Evolutionary conservation across 768 basidiomycete species (phyloP).

Genomic region (Kwoniella dendrophila): DNA sequence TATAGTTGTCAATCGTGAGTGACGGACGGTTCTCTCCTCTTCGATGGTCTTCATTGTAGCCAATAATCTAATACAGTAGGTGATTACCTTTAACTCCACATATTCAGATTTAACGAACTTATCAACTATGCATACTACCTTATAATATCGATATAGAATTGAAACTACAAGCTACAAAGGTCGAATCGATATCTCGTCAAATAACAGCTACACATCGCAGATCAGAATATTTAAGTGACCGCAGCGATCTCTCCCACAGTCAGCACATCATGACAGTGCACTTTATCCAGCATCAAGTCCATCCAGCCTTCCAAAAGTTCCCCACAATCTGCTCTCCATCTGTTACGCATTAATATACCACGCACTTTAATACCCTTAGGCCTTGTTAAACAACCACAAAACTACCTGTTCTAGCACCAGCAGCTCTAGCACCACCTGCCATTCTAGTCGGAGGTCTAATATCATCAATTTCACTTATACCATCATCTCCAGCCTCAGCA

Average conservation of each 20-base stretch:
- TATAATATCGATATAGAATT: no score
- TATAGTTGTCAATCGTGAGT: no score
- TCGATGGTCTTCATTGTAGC: not conserved
- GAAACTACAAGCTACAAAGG: no score
- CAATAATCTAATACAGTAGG: not conserved
- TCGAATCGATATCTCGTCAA: no score
- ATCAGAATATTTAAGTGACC: no score
- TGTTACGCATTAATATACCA: not conserved
- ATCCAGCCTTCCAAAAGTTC: not conserved
- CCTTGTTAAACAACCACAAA: constrained; percentile 16
- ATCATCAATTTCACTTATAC: constrained; percentile 1
- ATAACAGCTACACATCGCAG: no score
- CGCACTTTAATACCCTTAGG: not conserved
- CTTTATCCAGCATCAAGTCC: no score
- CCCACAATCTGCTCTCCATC: not conserved
- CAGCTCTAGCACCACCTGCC: constrained; percentile 23
- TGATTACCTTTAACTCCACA: no score
- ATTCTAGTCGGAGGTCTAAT: constrained; percentile 17
- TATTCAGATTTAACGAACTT: no score
- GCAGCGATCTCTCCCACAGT: no score
- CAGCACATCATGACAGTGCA: no score
- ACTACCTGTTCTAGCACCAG: constrained; percentile 25
- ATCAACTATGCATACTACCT: no score
- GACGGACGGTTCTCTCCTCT: not conserved
- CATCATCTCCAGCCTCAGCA: not conserved